Conservation (phyloP, 441 rosid species). For the Adansonia madagascariensis region DNA sequence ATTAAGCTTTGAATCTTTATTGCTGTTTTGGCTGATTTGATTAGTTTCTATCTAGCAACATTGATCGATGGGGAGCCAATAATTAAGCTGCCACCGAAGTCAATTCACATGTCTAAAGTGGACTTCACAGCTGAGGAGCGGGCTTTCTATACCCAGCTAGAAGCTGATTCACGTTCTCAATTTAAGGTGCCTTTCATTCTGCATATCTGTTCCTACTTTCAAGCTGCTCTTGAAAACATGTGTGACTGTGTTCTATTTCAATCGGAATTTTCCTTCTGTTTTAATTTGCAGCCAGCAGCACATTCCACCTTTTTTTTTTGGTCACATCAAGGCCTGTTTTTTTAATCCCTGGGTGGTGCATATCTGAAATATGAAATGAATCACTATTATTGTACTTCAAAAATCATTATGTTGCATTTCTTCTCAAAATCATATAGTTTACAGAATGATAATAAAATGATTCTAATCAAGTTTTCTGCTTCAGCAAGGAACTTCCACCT, state of each 20-base stretch:
- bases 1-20: constrained; percentile 19
- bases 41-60: constrained; percentile 60
- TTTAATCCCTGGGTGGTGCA: background rate
- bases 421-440: constrained; percentile 7
- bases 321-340: background rate
- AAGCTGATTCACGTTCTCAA: constrained; percentile 76
- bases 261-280: constrained; percentile 3
- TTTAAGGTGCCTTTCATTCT: constrained; percentile 64
- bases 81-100: constrained; percentile 80
- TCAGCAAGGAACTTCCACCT: constrained; percentile 4
- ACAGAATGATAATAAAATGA: constrained; percentile 1
- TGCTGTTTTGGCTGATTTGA: constrained; percentile 17
- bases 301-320: background rate
- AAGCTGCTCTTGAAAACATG: background rate
- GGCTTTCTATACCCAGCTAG: constrained; percentile 79
- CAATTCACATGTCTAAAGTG: constrained; percentile 60
- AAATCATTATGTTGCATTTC: constrained; percentile 11
- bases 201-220: background rate
- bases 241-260: background rate
- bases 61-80: constrained; percentile 86
- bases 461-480: background rate
- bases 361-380: constrained; percentile 15
- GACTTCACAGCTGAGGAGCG: constrained; percentile 86
- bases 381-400: background rate
- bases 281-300: constrained; percentile 15